Evolutionary conservation across 352 stramenopile species (phyloP).

Genomic region (Stramenopiles sp.): DNA sequence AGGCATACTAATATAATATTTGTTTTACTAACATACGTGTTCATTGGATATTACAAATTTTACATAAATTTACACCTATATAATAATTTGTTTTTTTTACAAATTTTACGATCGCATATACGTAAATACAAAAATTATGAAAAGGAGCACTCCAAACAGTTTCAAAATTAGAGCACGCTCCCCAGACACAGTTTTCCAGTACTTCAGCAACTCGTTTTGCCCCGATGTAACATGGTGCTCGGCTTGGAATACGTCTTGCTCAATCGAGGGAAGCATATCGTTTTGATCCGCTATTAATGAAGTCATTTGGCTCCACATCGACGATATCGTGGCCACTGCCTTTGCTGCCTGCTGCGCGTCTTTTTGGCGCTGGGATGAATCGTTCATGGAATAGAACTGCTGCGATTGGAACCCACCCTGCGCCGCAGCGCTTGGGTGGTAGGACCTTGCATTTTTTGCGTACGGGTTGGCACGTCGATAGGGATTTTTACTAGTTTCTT

Average conservation of each 20-base stretch:
- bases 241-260: neutral
- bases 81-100: neutral
- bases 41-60: too few relatives aligned
- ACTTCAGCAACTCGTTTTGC: slow-evolving; percentile 3
- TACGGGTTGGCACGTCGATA: neutral
- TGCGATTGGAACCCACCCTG: neutral
- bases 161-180: neutral
- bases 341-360: neutral
- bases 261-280: neutral
- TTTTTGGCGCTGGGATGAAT: neutral
- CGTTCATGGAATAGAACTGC: neutral
- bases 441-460: neutral
- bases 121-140: slow-evolving; percentile 1
- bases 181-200: neutral
- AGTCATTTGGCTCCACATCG: neutral
- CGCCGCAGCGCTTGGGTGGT: neutral
- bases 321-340: neutral
- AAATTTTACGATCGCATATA: neutral
- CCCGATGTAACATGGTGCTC: neutral
- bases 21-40: too few relatives aligned
- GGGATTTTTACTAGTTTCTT: too few relatives aligned
- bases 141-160: neutral
- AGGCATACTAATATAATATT: too few relatives aligned
- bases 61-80: too few relatives aligned
- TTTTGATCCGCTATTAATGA: neutral